Evolutionary conservation across 768 basidiomycete genomes (phyloP).

Genomic region (Mycena rosella): DNA sequence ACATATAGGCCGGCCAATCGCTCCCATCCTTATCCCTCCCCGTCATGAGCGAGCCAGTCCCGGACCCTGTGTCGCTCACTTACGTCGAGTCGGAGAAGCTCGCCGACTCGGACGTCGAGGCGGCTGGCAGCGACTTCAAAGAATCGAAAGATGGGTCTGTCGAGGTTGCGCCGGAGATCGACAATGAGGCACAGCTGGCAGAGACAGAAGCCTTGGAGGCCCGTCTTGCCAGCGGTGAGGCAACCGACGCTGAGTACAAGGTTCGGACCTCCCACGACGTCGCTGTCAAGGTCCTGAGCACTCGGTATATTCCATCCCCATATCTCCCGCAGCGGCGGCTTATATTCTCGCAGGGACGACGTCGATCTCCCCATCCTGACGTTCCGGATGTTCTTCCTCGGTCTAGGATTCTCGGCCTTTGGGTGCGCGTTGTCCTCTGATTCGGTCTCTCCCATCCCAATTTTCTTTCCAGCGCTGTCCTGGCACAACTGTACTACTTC

Average conservation of each 20-base stretch:
- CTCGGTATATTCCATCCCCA: slow-evolving; percentile 27
- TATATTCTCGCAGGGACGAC: slow-evolving; percentile 48
- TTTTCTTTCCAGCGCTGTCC: slow-evolving; percentile 41
- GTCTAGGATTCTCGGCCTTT: slow-evolving; percentile 55
- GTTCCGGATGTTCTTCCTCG: slow-evolving; percentile 56
- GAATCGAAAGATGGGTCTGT: slow-evolving; percentile 23
- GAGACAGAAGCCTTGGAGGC: slow-evolving; percentile 42
- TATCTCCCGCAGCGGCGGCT: slow-evolving; percentile 4
- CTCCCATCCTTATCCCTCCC: slow-evolving; percentile 23
- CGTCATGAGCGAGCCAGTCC: slow-evolving; percentile 25
- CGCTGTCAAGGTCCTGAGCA: slow-evolving; percentile 51
- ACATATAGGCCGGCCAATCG: slow-evolving; percentile 22
- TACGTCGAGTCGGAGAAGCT: slow-evolving; percentile 28
- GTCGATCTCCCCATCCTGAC: slow-evolving; percentile 51
- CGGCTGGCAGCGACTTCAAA: slow-evolving; percentile 24
- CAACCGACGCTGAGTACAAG: slow-evolving; percentile 51
- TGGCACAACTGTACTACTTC: slow-evolving; percentile 54
- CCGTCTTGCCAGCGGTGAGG: slow-evolving; percentile 46
- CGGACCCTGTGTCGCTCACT: slow-evolving; percentile 26
- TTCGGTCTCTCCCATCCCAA: too few relatives aligned
- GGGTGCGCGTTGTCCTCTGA: slow-evolving; percentile 52
- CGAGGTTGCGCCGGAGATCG: slow-evolving; percentile 23
- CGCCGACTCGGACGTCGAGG: slow-evolving; percentile 21
- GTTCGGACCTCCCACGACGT: slow-evolving; percentile 55
- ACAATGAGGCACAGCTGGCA: slow-evolving; percentile 23